A percentile compares a stretch with the other conserved stretches of the same genome.
Evolutionary conservation across 805 yeast genomes (phyloP).

Genomic region (Saccharomycopsis babjevae): DNA sequence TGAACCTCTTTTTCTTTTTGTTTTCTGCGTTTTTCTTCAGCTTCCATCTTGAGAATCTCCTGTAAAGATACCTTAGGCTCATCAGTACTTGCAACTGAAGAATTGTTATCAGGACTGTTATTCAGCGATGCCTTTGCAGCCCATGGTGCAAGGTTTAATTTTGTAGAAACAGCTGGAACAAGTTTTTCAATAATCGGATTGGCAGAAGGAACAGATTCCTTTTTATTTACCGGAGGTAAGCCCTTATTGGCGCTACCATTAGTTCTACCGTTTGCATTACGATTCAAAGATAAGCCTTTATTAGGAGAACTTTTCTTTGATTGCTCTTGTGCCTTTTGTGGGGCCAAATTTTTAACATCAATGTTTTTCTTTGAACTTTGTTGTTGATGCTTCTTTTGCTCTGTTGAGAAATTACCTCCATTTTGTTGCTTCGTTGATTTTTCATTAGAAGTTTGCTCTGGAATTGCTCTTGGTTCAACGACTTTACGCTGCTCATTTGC

Average conservation of each 20-base stretch:
- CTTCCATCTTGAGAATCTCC: constrained; percentile 40
- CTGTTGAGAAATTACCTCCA: neutral
- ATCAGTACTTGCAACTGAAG: neutral
- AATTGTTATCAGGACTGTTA: neutral
- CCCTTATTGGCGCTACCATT: neutral
- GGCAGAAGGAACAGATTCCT: neutral
- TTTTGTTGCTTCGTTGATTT: neutral
- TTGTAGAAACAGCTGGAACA: constrained; percentile 9
- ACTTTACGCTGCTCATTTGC: constrained; percentile 1
- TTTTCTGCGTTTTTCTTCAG: constrained; percentile 36
- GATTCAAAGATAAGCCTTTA: neutral
- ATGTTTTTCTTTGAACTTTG: neutral
- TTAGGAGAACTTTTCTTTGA: neutral
- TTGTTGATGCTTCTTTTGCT: neutral
- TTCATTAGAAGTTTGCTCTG: constrained; percentile 5
- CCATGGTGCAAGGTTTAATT: constrained; percentile 42
- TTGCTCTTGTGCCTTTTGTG: neutral
- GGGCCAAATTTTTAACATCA: neutral
- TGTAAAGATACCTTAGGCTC: constrained; percentile 30
- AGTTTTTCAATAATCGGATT: constrained; percentile 12
- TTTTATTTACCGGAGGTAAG: neutral
- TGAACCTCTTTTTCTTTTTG: constrained; percentile 22
- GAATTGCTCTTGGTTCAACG: constrained; percentile 11
- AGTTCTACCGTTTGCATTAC: neutral
- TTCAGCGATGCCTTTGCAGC: constrained; percentile 27